phyloP scores from a whole-genome alignment of 1,139 yeast genomes.

The Suhomyces taliae region DNA sequence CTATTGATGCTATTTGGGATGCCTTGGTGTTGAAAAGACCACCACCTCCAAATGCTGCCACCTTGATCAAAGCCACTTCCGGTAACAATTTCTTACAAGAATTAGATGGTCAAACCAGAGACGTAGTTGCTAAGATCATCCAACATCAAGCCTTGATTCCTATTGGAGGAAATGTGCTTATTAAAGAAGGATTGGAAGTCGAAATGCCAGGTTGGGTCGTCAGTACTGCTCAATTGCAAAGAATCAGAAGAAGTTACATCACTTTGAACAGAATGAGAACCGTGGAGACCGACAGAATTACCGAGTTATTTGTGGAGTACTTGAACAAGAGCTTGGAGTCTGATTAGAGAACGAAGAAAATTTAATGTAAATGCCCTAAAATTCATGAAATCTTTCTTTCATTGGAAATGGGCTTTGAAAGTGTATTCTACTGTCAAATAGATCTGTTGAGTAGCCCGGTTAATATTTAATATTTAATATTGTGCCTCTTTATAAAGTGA shows the following conservation, averaged over 20 bases:
- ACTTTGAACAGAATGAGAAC: constrained; percentile 77
- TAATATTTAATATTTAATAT: too few species aligned
- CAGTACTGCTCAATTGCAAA: constrained; percentile 75
- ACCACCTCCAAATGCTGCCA: constrained; percentile 75
- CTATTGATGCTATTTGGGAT: constrained; percentile 72
- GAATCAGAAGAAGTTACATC: constrained; percentile 80
- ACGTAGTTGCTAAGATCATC: constrained; percentile 56
- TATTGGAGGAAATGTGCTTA: constrained; percentile 51
- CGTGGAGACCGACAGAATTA: constrained; percentile 64
- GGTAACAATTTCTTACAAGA: constrained; percentile 76
- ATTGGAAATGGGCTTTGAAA: too few species aligned
- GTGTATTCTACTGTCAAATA: too few species aligned
- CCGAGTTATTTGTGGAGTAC: constrained; percentile 72
- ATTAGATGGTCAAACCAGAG: constrained; percentile 70
- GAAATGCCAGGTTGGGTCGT: constrained; percentile 65
- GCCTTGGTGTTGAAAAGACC: constrained; percentile 63
- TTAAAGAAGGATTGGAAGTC: constrained; percentile 42
- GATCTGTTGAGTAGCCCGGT: too few species aligned
- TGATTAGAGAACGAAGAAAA: not conserved
- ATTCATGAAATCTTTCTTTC: too few species aligned
- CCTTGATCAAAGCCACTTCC: constrained; percentile 69
- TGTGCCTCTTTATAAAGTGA: too few species aligned
- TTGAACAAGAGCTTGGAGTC: constrained; percentile 51
- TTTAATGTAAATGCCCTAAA: too few species aligned
- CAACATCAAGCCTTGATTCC: constrained; percentile 61